Evolutionary conservation across 2,329 filamentous ascomycete species (phyloP).

Genomic region (Davidsoniella neocaledoniae): DNA sequence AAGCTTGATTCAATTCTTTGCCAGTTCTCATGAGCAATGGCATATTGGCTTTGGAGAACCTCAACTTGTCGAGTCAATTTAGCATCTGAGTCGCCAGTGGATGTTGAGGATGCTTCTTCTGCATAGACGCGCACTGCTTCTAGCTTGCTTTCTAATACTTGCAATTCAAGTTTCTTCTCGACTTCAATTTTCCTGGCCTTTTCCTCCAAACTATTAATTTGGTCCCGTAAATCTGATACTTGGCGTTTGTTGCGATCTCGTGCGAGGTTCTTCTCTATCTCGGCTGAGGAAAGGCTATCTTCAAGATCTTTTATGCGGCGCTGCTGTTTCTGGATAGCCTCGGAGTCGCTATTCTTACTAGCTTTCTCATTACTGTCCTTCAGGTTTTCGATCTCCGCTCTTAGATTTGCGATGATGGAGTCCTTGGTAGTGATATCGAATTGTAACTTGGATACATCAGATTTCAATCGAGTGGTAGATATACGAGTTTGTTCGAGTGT

Average conservation of each 20-base stretch:
- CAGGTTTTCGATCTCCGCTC: conserved; percentile 50
- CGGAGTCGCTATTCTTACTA: conserved; percentile 22
- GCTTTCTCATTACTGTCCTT: conserved; percentile 47
- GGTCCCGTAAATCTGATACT: conserved; percentile 55
- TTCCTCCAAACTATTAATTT: conserved; percentile 55
- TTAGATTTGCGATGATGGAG: conserved; percentile 49
- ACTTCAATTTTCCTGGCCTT: conserved; percentile 50
- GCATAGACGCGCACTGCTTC: conserved; percentile 72
- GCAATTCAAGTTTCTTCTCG: conserved; percentile 63
- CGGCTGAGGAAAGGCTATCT: conserved; percentile 44
- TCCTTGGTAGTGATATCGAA: conserved; percentile 47
- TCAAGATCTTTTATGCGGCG: conserved; percentile 34
- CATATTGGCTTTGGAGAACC: conserved; percentile 87
- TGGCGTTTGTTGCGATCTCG: conserved; percentile 50
- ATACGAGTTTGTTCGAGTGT: conserved; percentile 15
- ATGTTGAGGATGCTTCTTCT: conserved; percentile 76
- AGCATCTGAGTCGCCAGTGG: conserved; percentile 65
- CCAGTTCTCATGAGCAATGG: conserved; percentile 92
- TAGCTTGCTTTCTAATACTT: conserved; percentile 72
- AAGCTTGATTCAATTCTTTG: conserved; percentile 85
- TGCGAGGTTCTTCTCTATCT: conserved; percentile 61
- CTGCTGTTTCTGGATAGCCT: conserved; percentile 50
- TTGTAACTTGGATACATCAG: conserved; percentile 38
- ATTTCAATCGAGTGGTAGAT: conserved; percentile 17
- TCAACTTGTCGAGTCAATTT: conserved; percentile 90